These are phyloP conservation scores for Saururus chinensis DNA, from an alignment of 164 flowering plant species.

Conservation along the genomic window DNA sequence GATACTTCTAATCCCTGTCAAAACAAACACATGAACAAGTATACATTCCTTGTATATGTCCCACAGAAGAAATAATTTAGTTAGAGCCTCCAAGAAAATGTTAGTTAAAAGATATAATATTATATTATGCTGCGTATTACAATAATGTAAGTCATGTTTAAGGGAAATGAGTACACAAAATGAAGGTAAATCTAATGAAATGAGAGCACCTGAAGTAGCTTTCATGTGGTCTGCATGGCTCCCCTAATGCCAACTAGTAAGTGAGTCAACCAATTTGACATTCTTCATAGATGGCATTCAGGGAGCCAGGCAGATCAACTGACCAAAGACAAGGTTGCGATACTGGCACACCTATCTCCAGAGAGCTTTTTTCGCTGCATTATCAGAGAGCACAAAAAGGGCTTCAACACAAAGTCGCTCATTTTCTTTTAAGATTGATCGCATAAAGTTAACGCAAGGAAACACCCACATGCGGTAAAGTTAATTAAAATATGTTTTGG, in stretches of 20 bases:
- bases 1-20: neutral
- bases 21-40: neutral
- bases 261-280: constrained; percentile 17
- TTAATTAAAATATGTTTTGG: too few relatives aligned
- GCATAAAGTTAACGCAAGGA: too few relatives aligned
- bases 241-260: constrained; percentile 35
- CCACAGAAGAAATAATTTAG: neutral
- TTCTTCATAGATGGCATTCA: constrained; percentile 35
- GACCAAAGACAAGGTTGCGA: neutral
- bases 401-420: too few relatives aligned
- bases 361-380: neutral
- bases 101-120: neutral
- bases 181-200: neutral
- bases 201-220: constrained; percentile 2
- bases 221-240: constrained; percentile 25
- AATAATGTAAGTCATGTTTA: neutral
- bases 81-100: neutral
- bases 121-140: neutral
- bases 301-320: constrained; percentile 43
- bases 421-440: neutral
- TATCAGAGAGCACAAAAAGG: too few relatives aligned
- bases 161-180: neutral
- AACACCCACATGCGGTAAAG: neutral
- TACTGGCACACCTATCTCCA: neutral
- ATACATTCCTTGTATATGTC: neutral